These are phyloP conservation scores for Hypsizygus ulmarius DNA, from an alignment of 1,284 basidiomycete species.

Conservation along the genomic window DNA sequence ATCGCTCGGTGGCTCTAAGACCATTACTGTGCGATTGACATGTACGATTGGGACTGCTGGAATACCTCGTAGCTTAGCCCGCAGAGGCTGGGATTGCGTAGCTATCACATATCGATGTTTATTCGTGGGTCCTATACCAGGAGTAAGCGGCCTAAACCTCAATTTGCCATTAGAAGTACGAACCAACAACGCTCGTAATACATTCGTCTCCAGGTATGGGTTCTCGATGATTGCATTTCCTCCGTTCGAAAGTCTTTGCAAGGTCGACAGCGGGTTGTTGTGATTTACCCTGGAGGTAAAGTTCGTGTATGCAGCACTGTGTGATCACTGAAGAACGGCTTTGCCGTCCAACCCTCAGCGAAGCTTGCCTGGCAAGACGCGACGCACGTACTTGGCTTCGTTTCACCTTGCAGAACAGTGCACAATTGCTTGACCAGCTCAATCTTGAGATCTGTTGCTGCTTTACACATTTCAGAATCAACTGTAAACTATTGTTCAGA, in stretches of 20 bases:
- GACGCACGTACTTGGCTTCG: slow-evolving; percentile 80
- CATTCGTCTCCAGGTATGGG: slow-evolving; percentile 83
- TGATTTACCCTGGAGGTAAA: slow-evolving; percentile 76
- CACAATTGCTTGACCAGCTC: slow-evolving; percentile 75
- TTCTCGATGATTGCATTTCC: slow-evolving; percentile 93
- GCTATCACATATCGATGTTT: slow-evolving; percentile 89
- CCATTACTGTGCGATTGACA: slow-evolving; percentile 86
- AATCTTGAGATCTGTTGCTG: slow-evolving; percentile 65
- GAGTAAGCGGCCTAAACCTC: slow-evolving; percentile 3
- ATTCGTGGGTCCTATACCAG: slow-evolving; percentile 70
- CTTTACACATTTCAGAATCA: slow-evolving; percentile 81
- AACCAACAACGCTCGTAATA: slow-evolving; percentile 78
- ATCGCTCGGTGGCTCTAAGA: slow-evolving; percentile 84
- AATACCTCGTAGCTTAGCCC: slow-evolving; percentile 61
- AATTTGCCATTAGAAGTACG: slow-evolving; percentile 26
- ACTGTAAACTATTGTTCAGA: slow-evolving; percentile 44
- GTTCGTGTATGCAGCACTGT: slow-evolving; percentile 89
- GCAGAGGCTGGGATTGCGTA: slow-evolving; percentile 71
- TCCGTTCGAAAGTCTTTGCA: slow-evolving; percentile 89
- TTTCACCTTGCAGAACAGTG: slow-evolving; percentile 75
- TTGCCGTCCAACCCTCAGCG: slow-evolving; percentile 35
- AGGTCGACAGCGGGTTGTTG: slow-evolving; percentile 78
- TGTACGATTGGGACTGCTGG: slow-evolving; percentile 87
- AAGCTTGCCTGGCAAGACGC: slow-evolving; percentile 5
- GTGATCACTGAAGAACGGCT: slow-evolving; percentile 83